Conservation (phyloP, 2,329 filamentous ascomycete genomes). For the Hypomyces perniciosus region DNA sequence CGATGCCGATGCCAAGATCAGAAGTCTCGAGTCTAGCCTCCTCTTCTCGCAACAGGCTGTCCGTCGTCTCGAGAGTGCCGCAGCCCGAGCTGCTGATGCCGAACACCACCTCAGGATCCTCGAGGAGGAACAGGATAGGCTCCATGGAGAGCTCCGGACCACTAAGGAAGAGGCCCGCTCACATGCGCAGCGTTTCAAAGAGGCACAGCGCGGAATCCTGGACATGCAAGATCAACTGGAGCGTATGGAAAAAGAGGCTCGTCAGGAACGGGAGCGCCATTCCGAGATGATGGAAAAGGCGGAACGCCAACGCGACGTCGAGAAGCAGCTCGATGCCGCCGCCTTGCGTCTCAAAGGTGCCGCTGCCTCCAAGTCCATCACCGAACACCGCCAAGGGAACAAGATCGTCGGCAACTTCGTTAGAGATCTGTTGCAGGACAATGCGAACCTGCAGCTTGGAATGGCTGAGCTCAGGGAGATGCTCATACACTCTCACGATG, state of each 20-base stretch:
- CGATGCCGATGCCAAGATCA: conserved; percentile 75
- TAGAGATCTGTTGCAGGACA: conserved; percentile 90
- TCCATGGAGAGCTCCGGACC: conserved; percentile 61
- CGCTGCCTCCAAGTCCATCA: conserved; percentile 62
- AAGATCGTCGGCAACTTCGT: conserved; percentile 93
- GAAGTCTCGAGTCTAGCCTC: conserved; percentile 68
- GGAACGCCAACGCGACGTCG: conserved; percentile 75
- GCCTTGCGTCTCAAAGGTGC: conserved; percentile 76
- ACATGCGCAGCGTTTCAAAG: conserved; percentile 76
- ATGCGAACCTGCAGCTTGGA: conserved; percentile 85
- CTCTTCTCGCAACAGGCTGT: conserved; percentile 73
- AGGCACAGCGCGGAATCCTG: conserved; percentile 71
- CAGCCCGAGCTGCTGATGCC: conserved; percentile 67
- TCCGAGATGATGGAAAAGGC: conserved; percentile 74
- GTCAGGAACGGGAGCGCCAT: conserved; percentile 74
- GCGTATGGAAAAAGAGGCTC: conserved; percentile 76
- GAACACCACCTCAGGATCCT: conserved; percentile 74
- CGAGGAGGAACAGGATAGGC: conserved; percentile 71
- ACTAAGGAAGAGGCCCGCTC: conserved; percentile 71
- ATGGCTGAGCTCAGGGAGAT: conserved; percentile 89
- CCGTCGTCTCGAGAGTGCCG: conserved; percentile 66
- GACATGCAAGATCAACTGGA: conserved; percentile 85
- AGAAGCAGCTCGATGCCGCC: conserved; percentile 73
- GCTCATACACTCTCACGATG: conserved; percentile 85
- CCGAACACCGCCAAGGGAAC: conserved; percentile 49